These are phyloP conservation scores for Argentina anserina DNA, from an alignment of 306 rosid species.

Conservation along the genomic window DNA sequence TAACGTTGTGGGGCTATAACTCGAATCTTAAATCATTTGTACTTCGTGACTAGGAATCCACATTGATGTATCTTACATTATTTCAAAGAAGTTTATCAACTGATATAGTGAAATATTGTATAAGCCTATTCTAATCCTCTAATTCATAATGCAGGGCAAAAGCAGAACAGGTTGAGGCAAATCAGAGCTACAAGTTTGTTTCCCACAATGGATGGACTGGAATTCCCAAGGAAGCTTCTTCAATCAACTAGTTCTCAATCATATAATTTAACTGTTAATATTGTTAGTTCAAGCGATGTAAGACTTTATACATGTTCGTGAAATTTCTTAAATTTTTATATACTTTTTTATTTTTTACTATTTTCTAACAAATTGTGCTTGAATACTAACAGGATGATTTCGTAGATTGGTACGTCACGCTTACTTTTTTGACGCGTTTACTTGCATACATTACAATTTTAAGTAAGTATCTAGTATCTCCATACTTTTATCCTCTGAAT, in stretches of 20 bases:
- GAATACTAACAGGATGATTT: conserved; percentile 17
- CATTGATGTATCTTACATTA: neutral
- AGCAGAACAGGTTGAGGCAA: neutral
- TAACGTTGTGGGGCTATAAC: neutral
- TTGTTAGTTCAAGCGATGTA: conserved; percentile 3
- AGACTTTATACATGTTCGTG: neutral
- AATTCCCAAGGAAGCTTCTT: conserved; percentile 6
- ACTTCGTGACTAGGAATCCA: neutral
- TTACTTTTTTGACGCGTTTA: conserved; percentile 19
- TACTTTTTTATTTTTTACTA: neutral
- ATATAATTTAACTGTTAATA: conserved; percentile 3
- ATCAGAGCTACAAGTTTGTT: neutral
- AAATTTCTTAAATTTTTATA: neutral
- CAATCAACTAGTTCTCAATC: conserved; percentile 7
- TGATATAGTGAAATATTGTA: neutral
- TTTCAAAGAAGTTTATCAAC: neutral
- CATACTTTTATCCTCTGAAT: neutral
- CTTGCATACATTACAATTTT: conserved; percentile 15
- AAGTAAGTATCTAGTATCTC: conserved; percentile 6
- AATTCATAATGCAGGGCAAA: conserved; percentile 5
- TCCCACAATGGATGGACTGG: conserved; percentile 5
- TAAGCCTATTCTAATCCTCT: conserved; percentile 1
- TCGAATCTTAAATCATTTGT: neutral
- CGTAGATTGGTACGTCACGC: conserved; percentile 11
- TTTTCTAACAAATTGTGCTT: neutral